A percentile compares a stretch with the other conserved stretches of the same genome.
Evolutionary conservation across 2,329 filamentous ascomycete species (phyloP).

Genomic region (Paecilomyces niveus): DNA sequence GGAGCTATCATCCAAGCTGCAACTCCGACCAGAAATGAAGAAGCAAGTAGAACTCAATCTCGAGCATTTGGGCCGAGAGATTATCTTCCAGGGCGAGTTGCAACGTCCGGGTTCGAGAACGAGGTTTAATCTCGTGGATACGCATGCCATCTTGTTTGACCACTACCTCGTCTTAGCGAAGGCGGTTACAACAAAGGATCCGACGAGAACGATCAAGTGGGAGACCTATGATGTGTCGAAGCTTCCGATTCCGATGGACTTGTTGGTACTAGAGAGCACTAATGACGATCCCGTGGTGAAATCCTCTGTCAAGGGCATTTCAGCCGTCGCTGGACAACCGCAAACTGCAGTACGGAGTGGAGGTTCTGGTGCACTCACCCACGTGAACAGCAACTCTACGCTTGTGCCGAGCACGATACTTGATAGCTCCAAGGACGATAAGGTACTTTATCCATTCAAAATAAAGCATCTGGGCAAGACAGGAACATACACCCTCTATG

Average conservation of each 20-base stretch:
- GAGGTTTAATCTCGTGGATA: conserved; percentile 88
- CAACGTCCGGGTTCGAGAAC: conserved; percentile 81
- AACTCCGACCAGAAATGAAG: conserved; percentile 81
- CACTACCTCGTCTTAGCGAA: conserved; percentile 95
- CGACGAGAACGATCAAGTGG: conserved; percentile 65
- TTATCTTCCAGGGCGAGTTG: conserved; percentile 83
- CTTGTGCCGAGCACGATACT: conserved; percentile 42
- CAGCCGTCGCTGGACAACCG: conserved; percentile 43
- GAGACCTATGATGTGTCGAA: conserved; percentile 88
- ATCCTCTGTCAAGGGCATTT: conserved; percentile 64
- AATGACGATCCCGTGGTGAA: conserved; percentile 89
- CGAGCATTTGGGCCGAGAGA: conserved; percentile 84
- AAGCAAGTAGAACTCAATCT: conserved; percentile 75
- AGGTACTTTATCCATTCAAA: conserved; percentile 86
- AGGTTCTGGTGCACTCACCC: conserved; percentile 38
- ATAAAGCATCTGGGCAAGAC: conserved; percentile 87
- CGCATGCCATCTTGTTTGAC: conserved; percentile 88
- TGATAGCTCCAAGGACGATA: conserved; percentile 62
- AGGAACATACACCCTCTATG: conserved; percentile 86
- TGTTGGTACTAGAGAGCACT: conserved; percentile 84
- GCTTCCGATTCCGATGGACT: conserved; percentile 91
- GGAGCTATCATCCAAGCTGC: conserved; percentile 75
- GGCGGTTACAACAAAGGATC: conserved; percentile 59
- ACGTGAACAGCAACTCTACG: conserved; percentile 61
- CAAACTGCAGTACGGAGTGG: conserved; percentile 41